A percentile compares a stretch with the other conserved stretches of the same genome.
Conservation (phyloP, 306 rosid genomes). For the Rosa chinensis region DNA sequence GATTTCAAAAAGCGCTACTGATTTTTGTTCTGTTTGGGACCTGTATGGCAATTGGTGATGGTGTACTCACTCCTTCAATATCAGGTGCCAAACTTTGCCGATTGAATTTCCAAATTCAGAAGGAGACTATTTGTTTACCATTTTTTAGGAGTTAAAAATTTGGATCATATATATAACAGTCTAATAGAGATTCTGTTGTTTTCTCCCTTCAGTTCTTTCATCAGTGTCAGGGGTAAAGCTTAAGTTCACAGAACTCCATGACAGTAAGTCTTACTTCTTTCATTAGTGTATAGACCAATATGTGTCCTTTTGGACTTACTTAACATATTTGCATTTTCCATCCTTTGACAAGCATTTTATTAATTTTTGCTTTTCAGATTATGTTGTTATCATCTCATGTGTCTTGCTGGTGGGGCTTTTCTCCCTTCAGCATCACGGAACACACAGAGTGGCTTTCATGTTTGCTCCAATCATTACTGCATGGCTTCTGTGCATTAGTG, state of each 20-base stretch:
- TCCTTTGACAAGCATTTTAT: slow-evolving; percentile 18
- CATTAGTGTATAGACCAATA: slow-evolving; percentile 8
- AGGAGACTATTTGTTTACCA: no score
- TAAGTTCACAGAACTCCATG: slow-evolving; percentile 71
- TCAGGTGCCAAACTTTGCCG: slow-evolving; percentile 48
- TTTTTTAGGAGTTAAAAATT: background rate
- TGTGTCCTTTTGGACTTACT: background rate
- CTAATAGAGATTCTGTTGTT: slow-evolving; percentile 17
- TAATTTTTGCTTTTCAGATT: slow-evolving; percentile 46
- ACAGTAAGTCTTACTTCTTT: slow-evolving; percentile 48
- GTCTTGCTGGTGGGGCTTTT: slow-evolving; percentile 67
- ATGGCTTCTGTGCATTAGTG: slow-evolving; percentile 66
- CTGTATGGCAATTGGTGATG: slow-evolving; percentile 75
- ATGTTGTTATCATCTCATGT: slow-evolving; percentile 58
- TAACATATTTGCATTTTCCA: background rate
- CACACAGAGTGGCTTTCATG: slow-evolving; percentile 71
- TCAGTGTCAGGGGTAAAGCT: slow-evolving; percentile 78
- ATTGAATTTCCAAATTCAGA: no score
- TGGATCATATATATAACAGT: background rate
- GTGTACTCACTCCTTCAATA: slow-evolving; percentile 82
- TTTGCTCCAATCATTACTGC: slow-evolving; percentile 68
- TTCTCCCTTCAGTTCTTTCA: slow-evolving; percentile 78
- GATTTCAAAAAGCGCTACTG: slow-evolving; percentile 49
- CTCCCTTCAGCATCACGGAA: slow-evolving; percentile 78
- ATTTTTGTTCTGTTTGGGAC: slow-evolving; percentile 76